Evolutionary conservation across 2,329 filamentous ascomycete genomes (phyloP).

Genomic region (Fusarium succisae): DNA sequence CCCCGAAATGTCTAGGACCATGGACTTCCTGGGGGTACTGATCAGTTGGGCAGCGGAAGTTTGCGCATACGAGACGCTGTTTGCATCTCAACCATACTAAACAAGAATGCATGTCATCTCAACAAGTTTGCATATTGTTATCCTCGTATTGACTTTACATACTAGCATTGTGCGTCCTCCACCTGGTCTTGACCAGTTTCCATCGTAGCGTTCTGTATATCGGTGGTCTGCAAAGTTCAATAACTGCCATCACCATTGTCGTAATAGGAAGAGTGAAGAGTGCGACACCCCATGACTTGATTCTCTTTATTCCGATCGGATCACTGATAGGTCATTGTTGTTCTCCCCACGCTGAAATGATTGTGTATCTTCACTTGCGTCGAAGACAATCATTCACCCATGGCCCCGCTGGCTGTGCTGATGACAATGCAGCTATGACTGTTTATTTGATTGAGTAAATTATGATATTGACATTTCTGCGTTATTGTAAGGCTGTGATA

Average conservation of each 20-base stretch:
- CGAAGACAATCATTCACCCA: not conserved
- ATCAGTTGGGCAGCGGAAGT: not conserved
- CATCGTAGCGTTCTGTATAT: not conserved
- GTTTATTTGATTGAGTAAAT: not conserved
- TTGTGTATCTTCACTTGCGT: constrained; percentile 3
- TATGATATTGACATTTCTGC: not conserved
- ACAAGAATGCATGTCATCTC: not conserved
- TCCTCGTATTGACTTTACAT: not conserved
- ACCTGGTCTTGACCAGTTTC: not conserved
- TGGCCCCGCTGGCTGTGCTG: not conserved
- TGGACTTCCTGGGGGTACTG: not conserved
- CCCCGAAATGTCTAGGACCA: not conserved
- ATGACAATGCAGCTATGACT: not conserved
- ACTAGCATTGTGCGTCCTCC: not conserved
- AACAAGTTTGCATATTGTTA: not conserved
- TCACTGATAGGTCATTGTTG: not conserved
- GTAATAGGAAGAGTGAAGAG: not conserved
- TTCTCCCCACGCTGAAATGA: constrained; percentile 10
- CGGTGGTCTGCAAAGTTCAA: not conserved
- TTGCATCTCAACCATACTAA: not conserved
- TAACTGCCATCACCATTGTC: not conserved
- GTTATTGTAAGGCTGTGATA: not conserved
- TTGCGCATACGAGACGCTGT: not conserved
- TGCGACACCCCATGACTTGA: not conserved
- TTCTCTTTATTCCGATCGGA: constrained; percentile 11